phyloP scores from a whole-genome alignment of 2,329 filamentous ascomycete genomes.

The Colletotrichum godetiae region DNA sequence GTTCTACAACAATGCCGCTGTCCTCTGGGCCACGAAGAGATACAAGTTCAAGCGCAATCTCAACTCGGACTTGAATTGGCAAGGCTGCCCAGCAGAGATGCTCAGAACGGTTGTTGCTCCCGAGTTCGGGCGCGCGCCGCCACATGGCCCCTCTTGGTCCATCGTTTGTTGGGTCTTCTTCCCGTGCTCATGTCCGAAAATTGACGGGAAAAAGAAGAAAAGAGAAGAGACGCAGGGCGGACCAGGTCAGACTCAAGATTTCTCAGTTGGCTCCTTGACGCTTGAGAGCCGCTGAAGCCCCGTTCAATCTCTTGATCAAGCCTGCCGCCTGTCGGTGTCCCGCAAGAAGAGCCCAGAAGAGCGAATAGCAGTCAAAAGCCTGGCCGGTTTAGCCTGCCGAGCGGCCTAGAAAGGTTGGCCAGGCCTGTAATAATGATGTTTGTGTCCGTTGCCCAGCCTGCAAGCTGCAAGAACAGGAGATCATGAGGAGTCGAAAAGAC shows the following conservation, averaged over 20 bases:
- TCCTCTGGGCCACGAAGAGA: constrained; percentile 1
- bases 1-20: background rate
- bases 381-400: background rate
- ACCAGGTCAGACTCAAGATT: background rate
- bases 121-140: constrained; percentile 5
- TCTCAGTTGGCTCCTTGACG: background rate
- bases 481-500: background rate
- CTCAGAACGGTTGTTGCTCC: constrained; percentile 4
- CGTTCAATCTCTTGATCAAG: background rate
- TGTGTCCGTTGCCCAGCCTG: background rate
- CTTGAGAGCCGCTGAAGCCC: background rate
- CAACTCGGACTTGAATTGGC: background rate
- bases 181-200: background rate
- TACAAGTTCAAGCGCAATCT: constrained; percentile 6
- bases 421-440: constrained; percentile 1
- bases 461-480: constrained; percentile 1
- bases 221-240: background rate
- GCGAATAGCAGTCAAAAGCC: background rate
- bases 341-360: background rate
- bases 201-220: background rate
- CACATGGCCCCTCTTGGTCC: background rate
- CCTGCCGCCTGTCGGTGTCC: background rate
- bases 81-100: constrained; percentile 1
- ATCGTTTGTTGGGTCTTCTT: background rate
- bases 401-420: background rate